Evolutionary conservation across 2,329 filamentous ascomycete genomes (phyloP), one percentile per base, ranked within the genome.

Genomic region (Cryphonectria nitschkei): DNA sequence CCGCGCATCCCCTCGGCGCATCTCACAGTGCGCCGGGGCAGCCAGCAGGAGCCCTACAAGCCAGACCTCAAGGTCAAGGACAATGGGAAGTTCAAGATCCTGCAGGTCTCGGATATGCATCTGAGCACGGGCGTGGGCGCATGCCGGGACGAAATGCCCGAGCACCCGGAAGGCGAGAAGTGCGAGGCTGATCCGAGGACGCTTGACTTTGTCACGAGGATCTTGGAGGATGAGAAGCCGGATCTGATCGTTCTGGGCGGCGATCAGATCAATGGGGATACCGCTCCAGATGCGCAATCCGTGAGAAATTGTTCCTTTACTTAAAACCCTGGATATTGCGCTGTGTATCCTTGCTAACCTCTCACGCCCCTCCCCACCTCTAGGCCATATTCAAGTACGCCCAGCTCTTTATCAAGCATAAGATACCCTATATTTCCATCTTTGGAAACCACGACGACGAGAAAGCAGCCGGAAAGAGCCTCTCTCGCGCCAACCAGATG

Each of bases 401-500:
- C 7, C 90, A 93, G 64, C 86, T 97, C 16, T 89, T 99, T 66
- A 92, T 94, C 73, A 90, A 94, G 79, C 93, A 93, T 79, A 93
- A 94, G 76, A 94, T 98, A 52, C 96, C 96, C 0, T 98, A 97
- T 77, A 86, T 94, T 22, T 91, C 92, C 72, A 98, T 99, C 72
- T 98, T 98, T 77, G 96, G 96, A 70, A 99, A 99, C 79, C 96
- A 99, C 80, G 96, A 99, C 78, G 95, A 98, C 77, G 95, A 98
- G 84, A 91, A 91, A 22, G 71, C 71, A 46, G 71, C 71, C 9
- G 70, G 70, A 22, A 66, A 68, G 46, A 89, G 93, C 62, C 87
- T 98, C 74, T 89, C 90, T 22, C 92, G 96, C 69, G 84, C 87
- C 5, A 88, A 89, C 2, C 91, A 96, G 77, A 98, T 99, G 95